Percentiles rank a stretch among this genome's conserved stretches.
Conservation (phyloP, 2,329 filamentous ascomycete species). For the Aspergillus awamori region DNA sequence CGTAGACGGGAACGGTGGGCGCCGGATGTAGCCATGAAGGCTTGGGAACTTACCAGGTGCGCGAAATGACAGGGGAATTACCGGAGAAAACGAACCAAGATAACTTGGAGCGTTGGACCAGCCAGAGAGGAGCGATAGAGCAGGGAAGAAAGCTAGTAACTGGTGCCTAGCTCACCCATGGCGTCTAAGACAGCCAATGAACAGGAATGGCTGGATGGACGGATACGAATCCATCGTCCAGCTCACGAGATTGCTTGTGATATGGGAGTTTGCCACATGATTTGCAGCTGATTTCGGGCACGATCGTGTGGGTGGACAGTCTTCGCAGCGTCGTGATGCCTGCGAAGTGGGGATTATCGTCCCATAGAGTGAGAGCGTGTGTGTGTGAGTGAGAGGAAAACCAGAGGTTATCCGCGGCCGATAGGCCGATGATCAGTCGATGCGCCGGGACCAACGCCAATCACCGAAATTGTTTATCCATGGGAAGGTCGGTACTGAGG, state of each 20-base stretch:
- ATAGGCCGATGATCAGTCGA: slow-evolving; percentile 3
- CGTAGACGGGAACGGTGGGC: background rate
- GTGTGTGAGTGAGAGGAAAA: background rate
- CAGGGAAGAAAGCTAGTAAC: background rate
- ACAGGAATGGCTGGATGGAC: background rate
- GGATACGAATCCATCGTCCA: slow-evolving; percentile 1
- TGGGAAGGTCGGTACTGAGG: too few relatives aligned
- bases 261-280: slow-evolving; percentile 5
- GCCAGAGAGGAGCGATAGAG: slow-evolving; percentile 20
- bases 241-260: slow-evolving; percentile 7
- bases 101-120: slow-evolving; percentile 14
- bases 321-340: background rate
- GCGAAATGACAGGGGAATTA: slow-evolving; percentile 3
- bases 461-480: background rate
- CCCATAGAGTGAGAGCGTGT: background rate
- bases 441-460: background rate
- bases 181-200: slow-evolving; percentile 9
- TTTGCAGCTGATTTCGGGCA: background rate
- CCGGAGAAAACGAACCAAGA: slow-evolving; percentile 4
- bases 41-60: slow-evolving; percentile 6
- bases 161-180: slow-evolving; percentile 1
- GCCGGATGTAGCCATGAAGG: slow-evolving; percentile 3
- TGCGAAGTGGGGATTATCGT: background rate
- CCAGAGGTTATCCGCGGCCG: background rate
- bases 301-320: background rate